Evolutionary conservation across 2,329 filamentous ascomycete genomes (phyloP).

Genomic region (Lizonia empirigonia): DNA sequence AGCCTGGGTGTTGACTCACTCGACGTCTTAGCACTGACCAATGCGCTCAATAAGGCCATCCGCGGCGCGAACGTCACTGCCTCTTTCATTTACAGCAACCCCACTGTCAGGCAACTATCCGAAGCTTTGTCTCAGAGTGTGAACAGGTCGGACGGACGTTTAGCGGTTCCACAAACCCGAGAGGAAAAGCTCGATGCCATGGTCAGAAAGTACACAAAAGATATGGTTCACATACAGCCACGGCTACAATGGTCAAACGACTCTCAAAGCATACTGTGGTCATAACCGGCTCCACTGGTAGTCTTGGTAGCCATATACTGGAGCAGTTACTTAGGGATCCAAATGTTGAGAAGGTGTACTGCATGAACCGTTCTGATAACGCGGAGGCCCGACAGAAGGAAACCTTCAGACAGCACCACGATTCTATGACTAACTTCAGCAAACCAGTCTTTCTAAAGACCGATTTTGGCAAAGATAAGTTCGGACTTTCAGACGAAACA

Average conservation of each 20-base stretch:
- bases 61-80: conserved; percentile 1
- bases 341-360: conserved; percentile 25
- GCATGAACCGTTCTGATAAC: conserved; percentile 26
- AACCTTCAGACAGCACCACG: conserved; percentile 1
- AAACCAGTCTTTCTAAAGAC: conserved; percentile 19
- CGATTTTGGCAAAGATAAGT: conserved; percentile 23
- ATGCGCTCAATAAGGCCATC: conserved; percentile 17
- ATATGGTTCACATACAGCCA: neutral
- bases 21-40: conserved; percentile 17
- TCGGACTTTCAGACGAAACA: conserved; percentile 47
- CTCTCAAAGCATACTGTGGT: conserved; percentile 21
- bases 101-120: conserved; percentile 5
- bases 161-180: neutral
- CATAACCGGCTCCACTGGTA: conserved; percentile 34
- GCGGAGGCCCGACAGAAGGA: conserved; percentile 19
- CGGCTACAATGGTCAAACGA: neutral
- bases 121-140: neutral
- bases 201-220: conserved; percentile 7
- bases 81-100: conserved; percentile 6
- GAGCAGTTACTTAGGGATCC: conserved; percentile 23
- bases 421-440: conserved; percentile 1
- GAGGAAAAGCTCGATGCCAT: conserved; percentile 4
- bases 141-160: neutral
- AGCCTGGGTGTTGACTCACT: conserved; percentile 27
- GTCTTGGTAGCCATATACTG: conserved; percentile 30